These are phyloP conservation scores for Ogataea zsoltii DNA, from an alignment of 805 yeast species.

Conservation along the genomic window DNA sequence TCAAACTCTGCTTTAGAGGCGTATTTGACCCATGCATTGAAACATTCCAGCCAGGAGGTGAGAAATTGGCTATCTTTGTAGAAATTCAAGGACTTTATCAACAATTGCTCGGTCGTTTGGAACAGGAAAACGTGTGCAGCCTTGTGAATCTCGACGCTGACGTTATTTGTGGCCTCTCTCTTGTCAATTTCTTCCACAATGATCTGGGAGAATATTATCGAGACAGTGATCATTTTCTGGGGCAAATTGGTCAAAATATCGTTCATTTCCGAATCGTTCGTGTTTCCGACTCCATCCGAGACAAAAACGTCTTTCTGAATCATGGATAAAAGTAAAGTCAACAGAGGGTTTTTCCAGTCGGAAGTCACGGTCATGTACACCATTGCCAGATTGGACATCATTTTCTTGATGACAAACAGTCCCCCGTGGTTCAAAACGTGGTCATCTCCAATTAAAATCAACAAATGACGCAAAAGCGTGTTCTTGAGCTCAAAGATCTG, in stretches of 20 bases:
- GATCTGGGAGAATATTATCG: conserved; percentile 43
- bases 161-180: conserved; percentile 30
- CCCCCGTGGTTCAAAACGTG: conserved; percentile 21
- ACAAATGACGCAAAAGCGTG: conserved; percentile 16
- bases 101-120: conserved; percentile 30
- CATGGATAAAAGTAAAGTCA: conserved; percentile 24
- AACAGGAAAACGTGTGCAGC: conserved; percentile 39
- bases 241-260: conserved; percentile 6
- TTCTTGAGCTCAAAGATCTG: conserved; percentile 8
- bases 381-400: conserved; percentile 55
- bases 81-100: conserved; percentile 11
- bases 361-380: conserved; percentile 42
- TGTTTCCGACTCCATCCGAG: not conserved
- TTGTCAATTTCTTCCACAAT: conserved; percentile 53
- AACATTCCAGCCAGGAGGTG: conserved; percentile 31
- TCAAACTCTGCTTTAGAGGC: conserved; percentile 39
- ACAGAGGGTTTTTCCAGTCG: conserved; percentile 44
- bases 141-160: conserved; percentile 37
- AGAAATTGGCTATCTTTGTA: conserved; percentile 10
- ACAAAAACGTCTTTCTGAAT: conserved; percentile 3
- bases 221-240: conserved; percentile 11
- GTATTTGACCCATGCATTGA: conserved; percentile 40
- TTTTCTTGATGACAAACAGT: conserved; percentile 54
- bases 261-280: conserved; percentile 2
- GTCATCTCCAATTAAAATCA: conserved; percentile 15